Evolutionary conservation across 108 stramenopile species (phyloP), one percentile per base, ranked within the genome.

Genomic region (Cyclotella sp.): DNA sequence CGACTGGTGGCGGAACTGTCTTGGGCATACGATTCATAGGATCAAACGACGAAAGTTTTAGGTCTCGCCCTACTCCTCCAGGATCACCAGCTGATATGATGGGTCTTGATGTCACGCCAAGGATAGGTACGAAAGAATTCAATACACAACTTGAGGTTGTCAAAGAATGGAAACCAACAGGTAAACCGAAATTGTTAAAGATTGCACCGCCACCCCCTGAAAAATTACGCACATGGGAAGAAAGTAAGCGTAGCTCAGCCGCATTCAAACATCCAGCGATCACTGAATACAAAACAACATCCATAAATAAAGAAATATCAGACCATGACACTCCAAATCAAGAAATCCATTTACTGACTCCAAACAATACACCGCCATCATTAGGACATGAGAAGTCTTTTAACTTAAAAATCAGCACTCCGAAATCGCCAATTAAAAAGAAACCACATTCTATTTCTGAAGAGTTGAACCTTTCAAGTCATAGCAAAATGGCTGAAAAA

Each of bases 201-300:
- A 75, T 91, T 67, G 68, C 89, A 11, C 91, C 91, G 19, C 86
- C 87, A 22, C 87, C 89, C 13, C 79, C 79, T 42, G 91, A 88
- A 39, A 91, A 89, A 59, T 39, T 91, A 18, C 79, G 75, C 47
- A 82, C 85, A 49, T 91, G 87, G 89, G 83, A 87, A 68, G 81
- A 83, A 55, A 70, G 66, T 18, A 86, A 84, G 54, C 43, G 55
- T 13, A 40, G 63, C 21, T 3, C 9, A 4, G 0, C 11, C 44
- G 21, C 43, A 45, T 26, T 26, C 43, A 45, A 43, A 42, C 40
- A 1, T 64, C 24, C 63, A 45, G 63, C 41, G 34, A 34, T 34
- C 21, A 46, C 3, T n/a, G 47, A n/a, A 16, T 49, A n/a, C 47
- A 58, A 58, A 58, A 21, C 19, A 58, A 26, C 24, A 0, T 2